phyloP scores from a whole-genome alignment of 1,139 yeast species.

The Debaryomyces sp. region DNA sequence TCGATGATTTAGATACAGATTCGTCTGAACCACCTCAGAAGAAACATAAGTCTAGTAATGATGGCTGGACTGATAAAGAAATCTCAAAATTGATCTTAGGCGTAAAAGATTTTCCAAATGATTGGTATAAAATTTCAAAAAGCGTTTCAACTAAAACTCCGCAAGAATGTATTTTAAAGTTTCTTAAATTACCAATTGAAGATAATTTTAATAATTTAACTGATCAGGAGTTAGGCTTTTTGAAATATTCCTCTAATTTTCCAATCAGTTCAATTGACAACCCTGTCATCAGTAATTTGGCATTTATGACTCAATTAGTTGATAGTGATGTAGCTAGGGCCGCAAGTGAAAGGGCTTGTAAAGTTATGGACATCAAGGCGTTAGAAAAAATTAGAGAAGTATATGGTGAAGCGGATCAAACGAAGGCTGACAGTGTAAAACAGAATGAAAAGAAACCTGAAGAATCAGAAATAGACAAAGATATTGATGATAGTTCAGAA shows the following conservation, averaged over 20 bases:
- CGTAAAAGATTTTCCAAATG: conserved; percentile 57
- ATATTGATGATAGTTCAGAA: not conserved
- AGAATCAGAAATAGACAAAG: conserved; percentile 10
- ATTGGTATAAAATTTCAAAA: conserved; percentile 76
- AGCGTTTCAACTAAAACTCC: conserved; percentile 70
- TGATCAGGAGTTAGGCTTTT: conserved; percentile 52
- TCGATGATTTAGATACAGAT: not conserved
- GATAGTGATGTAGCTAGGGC: conserved; percentile 87
- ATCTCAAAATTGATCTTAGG: conserved; percentile 61
- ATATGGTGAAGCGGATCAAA: conserved; percentile 15
- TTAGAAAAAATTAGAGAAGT: conserved; percentile 37
- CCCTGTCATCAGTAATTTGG: conserved; percentile 88
- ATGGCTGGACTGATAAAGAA: conserved; percentile 70
- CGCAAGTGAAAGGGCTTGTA: conserved; percentile 69
- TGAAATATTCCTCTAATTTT: conserved; percentile 78
- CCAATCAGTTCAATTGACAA: conserved; percentile 87
- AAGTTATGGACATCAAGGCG: conserved; percentile 55
- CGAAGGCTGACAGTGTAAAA: conserved; percentile 3
- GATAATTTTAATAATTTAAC: conserved; percentile 61
- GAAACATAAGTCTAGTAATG: conserved; percentile 46
- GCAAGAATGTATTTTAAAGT: conserved; percentile 79
- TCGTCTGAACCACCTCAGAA: conserved; percentile 18
- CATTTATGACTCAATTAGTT: conserved; percentile 83
- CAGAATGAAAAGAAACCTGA: not conserved
- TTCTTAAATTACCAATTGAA: conserved; percentile 80